A percentile compares a stretch with the other conserved stretches of the same genome.
These are phyloP conservation scores for Malassezia caprae DNA, from an alignment of 1,284 basidiomycete genomes.

Conservation along the genomic window DNA sequence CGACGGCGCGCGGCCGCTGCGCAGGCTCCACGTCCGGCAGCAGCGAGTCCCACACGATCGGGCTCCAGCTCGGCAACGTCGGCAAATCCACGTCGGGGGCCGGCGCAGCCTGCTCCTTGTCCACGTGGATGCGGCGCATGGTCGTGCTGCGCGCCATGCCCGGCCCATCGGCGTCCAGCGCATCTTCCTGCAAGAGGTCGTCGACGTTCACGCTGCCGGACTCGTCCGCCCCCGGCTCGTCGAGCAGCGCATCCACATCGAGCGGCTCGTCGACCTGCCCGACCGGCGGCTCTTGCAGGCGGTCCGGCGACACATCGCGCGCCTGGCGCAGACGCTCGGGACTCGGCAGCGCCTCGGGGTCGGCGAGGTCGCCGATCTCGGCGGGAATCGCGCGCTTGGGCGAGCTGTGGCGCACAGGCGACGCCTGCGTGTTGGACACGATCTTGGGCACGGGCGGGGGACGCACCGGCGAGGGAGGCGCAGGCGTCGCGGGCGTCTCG, in stretches of 20 bases:
- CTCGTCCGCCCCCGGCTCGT: background rate
- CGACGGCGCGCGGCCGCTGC: background rate
- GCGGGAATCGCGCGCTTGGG: background rate
- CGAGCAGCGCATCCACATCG: slow-evolving; percentile 7
- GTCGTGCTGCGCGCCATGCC: slow-evolving; percentile 2
- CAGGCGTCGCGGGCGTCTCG: background rate
- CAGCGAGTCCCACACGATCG: slow-evolving; percentile 25
- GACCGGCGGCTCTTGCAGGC: background rate
- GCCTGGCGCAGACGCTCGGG: background rate
- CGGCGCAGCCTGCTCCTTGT: background rate
- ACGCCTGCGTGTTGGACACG: background rate
- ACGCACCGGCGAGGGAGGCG: background rate
- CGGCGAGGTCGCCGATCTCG: background rate
- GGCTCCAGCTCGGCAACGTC: slow-evolving; percentile 38
- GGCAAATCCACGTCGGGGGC: slow-evolving; percentile 19
- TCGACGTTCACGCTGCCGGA: background rate
- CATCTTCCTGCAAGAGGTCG: slow-evolving; percentile 4
- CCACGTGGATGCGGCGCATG: background rate
- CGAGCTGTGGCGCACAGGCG: background rate
- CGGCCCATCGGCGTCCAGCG: background rate
- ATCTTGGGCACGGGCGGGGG: background rate
- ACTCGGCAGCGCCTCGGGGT: background rate
- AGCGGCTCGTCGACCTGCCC: background rate
- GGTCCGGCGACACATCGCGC: background rate
- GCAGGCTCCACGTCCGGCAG: slow-evolving; percentile 1